Evolutionary conservation across 768 basidiomycete genomes (phyloP).

Genomic region (Russula abietina): DNA sequence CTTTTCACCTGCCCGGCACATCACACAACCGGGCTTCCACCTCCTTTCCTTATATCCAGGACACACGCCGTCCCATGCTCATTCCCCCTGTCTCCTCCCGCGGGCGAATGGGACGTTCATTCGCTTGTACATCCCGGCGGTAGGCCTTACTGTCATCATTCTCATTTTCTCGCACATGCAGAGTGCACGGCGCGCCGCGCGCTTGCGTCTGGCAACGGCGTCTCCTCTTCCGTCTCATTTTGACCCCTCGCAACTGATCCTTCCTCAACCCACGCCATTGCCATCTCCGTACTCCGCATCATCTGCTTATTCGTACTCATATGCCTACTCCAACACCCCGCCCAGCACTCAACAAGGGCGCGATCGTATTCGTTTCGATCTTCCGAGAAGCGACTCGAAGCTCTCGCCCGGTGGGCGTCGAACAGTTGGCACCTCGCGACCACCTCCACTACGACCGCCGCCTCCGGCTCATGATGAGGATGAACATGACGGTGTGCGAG

Average conservation of each 20-base stretch:
- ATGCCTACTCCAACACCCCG: conserved; percentile 23
- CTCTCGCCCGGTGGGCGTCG: background rate
- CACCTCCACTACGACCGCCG: background rate
- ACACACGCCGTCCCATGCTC: conserved; percentile 41
- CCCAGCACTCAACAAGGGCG: conserved; percentile 8
- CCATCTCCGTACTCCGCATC: conserved; percentile 25
- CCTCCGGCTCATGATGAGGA: conserved; percentile 19
- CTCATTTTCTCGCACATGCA: conserved; percentile 43
- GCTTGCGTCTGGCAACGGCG: conserved; percentile 19
- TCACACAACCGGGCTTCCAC: conserved; percentile 77
- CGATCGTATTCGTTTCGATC: conserved; percentile 3
- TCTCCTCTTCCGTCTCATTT: conserved; percentile 17
- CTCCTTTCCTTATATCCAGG: conserved; percentile 62
- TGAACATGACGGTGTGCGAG: no score
- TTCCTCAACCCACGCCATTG: background rate
- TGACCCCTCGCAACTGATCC: background rate
- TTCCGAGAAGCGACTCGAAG: conserved; percentile 2
- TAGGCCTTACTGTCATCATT: conserved; percentile 47
- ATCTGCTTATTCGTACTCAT: conserved; percentile 24
- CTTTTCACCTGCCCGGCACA: conserved; percentile 70
- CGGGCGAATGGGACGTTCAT: conserved; percentile 57
- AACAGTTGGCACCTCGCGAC: background rate
- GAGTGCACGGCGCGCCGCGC: conserved; percentile 17
- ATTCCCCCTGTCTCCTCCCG: conserved; percentile 75
- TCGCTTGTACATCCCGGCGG: conserved; percentile 56